phyloP scores from a whole-genome alignment of 2,329 filamentous ascomycete species.

The Pseudopyricularia cyperi region DNA sequence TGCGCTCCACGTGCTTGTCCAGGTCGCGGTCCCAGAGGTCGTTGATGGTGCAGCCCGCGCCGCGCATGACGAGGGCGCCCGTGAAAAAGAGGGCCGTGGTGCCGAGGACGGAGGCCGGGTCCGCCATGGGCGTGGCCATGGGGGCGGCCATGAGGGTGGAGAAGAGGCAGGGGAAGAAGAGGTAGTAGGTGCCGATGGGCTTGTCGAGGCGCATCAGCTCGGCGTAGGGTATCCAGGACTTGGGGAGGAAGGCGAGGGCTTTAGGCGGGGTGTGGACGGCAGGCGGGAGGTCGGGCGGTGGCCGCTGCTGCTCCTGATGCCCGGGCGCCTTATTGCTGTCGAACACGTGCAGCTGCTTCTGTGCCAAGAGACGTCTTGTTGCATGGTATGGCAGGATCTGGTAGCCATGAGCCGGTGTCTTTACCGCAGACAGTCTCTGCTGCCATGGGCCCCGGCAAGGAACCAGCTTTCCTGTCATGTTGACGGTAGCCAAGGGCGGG shows the following conservation, averaged over 20 bases:
- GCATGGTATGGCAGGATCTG: background rate
- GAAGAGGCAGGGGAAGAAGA: constrained; percentile 77
- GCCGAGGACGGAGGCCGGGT: constrained; percentile 47
- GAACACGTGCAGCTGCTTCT: background rate
- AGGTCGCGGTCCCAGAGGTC: constrained; percentile 84
- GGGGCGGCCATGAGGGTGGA: constrained; percentile 71
- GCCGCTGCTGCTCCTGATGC: background rate
- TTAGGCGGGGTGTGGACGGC: constrained; percentile 36
- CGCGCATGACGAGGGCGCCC: constrained; percentile 74
- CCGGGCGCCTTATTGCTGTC: background rate
- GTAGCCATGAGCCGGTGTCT: background rate
- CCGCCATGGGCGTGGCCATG: constrained; percentile 46
- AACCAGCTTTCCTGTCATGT: background rate
- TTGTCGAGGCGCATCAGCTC: constrained; percentile 74
- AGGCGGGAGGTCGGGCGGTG: background rate
- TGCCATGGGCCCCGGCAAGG: background rate
- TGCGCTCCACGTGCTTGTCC: constrained; percentile 67
- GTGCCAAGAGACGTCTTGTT: background rate
- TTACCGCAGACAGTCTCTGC: background rate
- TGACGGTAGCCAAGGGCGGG: background rate
- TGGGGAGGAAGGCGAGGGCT: constrained; percentile 54
- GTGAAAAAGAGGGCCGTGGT: constrained; percentile 59
- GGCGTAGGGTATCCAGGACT: constrained; percentile 63
- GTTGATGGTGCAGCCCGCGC: constrained; percentile 80
- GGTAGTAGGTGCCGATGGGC: constrained; percentile 69